Percentiles rank a stretch among this genome's conserved stretches.
Conservation (phyloP, 441 rosid species). For the Corymbia citriodora region DNA sequence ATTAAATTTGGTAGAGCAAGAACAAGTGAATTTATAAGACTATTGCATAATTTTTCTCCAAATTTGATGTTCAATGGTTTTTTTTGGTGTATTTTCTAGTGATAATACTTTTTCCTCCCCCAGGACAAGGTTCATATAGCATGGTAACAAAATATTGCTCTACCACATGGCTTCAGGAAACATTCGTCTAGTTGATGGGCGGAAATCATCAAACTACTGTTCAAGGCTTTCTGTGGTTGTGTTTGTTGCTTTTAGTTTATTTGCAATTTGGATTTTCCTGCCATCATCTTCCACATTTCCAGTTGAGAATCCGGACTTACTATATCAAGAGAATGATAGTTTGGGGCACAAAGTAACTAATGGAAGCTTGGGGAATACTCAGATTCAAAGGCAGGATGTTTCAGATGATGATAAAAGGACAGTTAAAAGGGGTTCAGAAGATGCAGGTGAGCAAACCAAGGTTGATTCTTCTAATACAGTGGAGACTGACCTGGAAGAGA, state of each 20-base stretch:
- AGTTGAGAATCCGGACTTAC: conserved; percentile 17
- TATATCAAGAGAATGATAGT: conserved; percentile 13
- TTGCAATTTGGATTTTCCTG: conserved; percentile 58
- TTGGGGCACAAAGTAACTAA: conserved; percentile 10
- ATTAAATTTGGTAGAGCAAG: not conserved
- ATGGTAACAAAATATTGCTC: not conserved
- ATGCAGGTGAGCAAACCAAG: conserved; percentile 18
- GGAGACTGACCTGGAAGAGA: conserved; percentile 14
- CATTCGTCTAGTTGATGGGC: conserved; percentile 50
- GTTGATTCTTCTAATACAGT: not conserved
- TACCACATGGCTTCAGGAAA: conserved; percentile 36
- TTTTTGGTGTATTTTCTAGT: not conserved
- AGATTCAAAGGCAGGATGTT: not conserved
- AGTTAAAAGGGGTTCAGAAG: conserved; percentile 4
- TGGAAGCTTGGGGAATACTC: conserved; percentile 16
- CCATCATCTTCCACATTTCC: conserved; percentile 34
- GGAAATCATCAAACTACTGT: conserved; percentile 41
- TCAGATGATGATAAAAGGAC: not conserved
- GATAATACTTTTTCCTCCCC: not conserved
- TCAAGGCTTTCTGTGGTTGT: conserved; percentile 29
- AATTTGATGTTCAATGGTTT: not conserved
- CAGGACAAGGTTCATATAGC: not conserved
- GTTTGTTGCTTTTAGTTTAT: conserved; percentile 33
- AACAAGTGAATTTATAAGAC: not conserved
- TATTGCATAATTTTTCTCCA: not conserved